Conservation (phyloP, 345 rosid genomes). For the Moricandia moricandioides region DNA sequence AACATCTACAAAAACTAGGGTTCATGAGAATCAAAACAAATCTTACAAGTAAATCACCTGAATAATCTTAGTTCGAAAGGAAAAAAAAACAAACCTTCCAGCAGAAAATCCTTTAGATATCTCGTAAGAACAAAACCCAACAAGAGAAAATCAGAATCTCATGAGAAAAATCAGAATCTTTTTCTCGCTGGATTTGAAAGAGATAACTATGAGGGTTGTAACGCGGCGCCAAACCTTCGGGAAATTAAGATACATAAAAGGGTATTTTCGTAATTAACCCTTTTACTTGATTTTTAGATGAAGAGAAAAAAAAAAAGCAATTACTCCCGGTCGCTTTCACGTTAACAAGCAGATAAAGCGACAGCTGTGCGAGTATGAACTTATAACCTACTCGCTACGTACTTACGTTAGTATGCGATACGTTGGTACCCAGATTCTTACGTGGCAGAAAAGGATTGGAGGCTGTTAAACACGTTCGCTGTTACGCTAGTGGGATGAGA, state of each 20-base stretch:
- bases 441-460: not conserved
- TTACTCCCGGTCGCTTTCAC: slow-evolving; percentile 13
- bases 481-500: not conserved
- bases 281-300: not conserved
- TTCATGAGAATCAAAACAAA: not conserved
- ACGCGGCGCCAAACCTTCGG: slow-evolving; percentile 25
- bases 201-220: not conserved
- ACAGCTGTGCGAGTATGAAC: not conserved
- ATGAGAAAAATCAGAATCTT: not conserved
- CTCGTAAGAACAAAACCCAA: slow-evolving; percentile 1
- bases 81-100: not conserved
- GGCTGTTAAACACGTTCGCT: not conserved
- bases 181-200: slow-evolving; percentile 3
- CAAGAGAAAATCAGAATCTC: not conserved
- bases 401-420: not conserved
- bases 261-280: not conserved
- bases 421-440: not conserved
- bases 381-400: not conserved
- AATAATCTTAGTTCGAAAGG: not conserved
- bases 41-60: slow-evolving; percentile 1
- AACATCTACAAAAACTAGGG: slow-evolving; percentile 1
- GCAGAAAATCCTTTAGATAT: not conserved
- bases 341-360: not conserved
- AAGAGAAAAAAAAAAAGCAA: not conserved
- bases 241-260: not conserved